These are phyloP conservation scores for Hortaea werneckii DNA, from an alignment of 2,329 filamentous ascomycete species.

Conservation along the genomic window DNA sequence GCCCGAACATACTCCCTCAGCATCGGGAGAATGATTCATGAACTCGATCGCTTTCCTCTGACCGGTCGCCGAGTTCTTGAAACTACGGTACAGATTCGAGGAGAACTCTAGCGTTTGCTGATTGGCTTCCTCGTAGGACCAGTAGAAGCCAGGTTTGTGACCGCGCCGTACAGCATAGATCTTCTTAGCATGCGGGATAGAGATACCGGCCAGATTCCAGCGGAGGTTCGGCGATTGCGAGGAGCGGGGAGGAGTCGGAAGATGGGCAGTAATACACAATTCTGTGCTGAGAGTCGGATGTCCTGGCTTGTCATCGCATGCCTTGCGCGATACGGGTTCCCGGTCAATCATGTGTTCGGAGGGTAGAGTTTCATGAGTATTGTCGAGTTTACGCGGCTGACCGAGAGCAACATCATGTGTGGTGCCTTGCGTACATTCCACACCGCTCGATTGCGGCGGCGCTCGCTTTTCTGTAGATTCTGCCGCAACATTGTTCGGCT, in stretches of 20 bases:
- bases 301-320: neutral
- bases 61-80: neutral
- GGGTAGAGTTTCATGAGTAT: neutral
- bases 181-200: neutral
- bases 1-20: neutral
- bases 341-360: too few species aligned
- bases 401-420: neutral
- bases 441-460: neutral
- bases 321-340: too few species aligned
- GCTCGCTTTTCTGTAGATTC: neutral
- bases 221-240: neutral
- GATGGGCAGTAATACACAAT: neutral
- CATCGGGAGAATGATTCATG: neutral
- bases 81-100: neutral
- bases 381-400: neutral
- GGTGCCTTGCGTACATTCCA: neutral
- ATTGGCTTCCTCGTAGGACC: neutral
- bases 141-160: conserved; percentile 1
- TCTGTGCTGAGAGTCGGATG: neutral
- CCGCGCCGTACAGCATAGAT: conserved; percentile 2
- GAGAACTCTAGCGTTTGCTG: neutral
- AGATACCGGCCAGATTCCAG: neutral
- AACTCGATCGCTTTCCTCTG: neutral
- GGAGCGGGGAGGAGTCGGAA: neutral
- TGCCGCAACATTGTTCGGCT: neutral